A percentile compares a stretch with the other conserved stretches of the same genome.
Conservation (phyloP, 306 rosid species). For the Dalbergia cultrata region DNA sequence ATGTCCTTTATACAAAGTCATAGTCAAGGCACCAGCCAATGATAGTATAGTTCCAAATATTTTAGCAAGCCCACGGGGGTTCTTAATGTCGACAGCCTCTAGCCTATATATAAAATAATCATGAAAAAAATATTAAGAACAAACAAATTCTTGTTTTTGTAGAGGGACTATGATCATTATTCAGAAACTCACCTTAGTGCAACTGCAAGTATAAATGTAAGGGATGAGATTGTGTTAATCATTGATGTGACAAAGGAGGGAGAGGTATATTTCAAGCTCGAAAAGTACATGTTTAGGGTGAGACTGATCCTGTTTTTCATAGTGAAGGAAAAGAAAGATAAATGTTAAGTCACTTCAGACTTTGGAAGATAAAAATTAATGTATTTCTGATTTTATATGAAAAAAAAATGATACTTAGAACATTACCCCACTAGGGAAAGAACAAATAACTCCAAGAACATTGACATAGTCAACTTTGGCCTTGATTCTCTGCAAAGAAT, state of each 20-base stretch:
- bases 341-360: slow-evolving; percentile 4
- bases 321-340: slow-evolving; percentile 12
- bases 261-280: slow-evolving; percentile 53
- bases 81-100: slow-evolving; percentile 53
- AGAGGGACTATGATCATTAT: background rate
- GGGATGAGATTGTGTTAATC: slow-evolving; percentile 42
- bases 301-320: slow-evolving; percentile 45
- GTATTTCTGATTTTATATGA: background rate
- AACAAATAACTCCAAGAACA: slow-evolving; percentile 54
- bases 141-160: background rate
- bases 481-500: slow-evolving; percentile 49
- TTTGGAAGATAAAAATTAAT: background rate
- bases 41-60: slow-evolving; percentile 53
- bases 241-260: slow-evolving; percentile 57
- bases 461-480: slow-evolving; percentile 46
- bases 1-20: slow-evolving; percentile 53
- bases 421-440: slow-evolving; percentile 49
- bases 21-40: slow-evolving; percentile 47
- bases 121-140: background rate
- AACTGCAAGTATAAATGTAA: slow-evolving; percentile 52
- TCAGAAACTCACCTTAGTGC: slow-evolving; percentile 26
- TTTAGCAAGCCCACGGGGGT: slow-evolving; percentile 54
- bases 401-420: background rate
- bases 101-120: slow-evolving; percentile 39
- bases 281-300: slow-evolving; percentile 50